These are phyloP conservation scores for Reutealis trisperma DNA, from an alignment of 345 rosid species.

Conservation along the genomic window DNA sequence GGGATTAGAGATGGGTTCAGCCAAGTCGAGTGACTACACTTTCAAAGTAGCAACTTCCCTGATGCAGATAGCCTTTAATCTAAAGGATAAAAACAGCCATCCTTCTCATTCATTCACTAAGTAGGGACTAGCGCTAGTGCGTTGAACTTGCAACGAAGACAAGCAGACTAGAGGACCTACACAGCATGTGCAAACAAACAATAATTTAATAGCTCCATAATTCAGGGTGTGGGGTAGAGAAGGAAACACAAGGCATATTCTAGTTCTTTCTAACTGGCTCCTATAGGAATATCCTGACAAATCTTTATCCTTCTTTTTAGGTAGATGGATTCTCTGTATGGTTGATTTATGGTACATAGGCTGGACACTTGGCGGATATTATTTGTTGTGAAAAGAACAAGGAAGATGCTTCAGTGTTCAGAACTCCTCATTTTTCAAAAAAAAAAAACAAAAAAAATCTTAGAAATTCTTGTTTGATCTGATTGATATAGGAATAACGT, in stretches of 20 bases:
- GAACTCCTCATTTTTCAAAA: not conserved
- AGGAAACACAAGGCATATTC: conserved; percentile 18
- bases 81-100: not conserved
- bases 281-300: conserved; percentile 3
- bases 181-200: conserved; percentile 29
- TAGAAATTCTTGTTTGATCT: not conserved
- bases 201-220: conserved; percentile 18
- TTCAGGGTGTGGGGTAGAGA: not conserved
- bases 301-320: not conserved
- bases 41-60: too few species aligned
- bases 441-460: not conserved
- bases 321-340: not conserved
- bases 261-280: conserved; percentile 13
- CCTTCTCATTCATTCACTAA: not conserved
- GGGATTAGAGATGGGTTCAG: too few species aligned
- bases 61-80: too few species aligned
- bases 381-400: conserved; percentile 1
- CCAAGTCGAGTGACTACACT: too few species aligned
- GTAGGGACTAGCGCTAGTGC: not conserved
- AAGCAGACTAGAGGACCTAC: conserved; percentile 11
- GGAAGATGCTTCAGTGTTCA: conserved; percentile 24
- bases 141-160: not conserved
- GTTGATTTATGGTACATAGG: conserved; percentile 15
- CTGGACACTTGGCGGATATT: conserved; percentile 24
- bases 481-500: not conserved